phyloP scores from a whole-genome alignment of 345 rosid genomes.

The Pelargonium nanum region DNA sequence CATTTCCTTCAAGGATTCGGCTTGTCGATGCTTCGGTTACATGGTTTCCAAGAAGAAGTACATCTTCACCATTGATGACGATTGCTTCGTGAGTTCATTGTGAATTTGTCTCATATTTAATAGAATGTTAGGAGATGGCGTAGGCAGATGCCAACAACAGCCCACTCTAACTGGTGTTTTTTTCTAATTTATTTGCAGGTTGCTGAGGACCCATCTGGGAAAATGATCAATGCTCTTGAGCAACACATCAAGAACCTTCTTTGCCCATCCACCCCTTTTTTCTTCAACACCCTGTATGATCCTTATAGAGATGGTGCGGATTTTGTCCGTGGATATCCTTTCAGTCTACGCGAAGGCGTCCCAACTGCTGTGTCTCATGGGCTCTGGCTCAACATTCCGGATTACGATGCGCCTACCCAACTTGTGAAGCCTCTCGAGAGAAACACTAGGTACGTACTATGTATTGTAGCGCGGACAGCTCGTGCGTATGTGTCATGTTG shows the following conservation, averaged over 20 bases:
- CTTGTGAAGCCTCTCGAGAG: constrained; percentile 81
- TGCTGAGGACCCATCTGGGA: constrained; percentile 70
- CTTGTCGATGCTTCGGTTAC: constrained; percentile 84
- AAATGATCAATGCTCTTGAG: constrained; percentile 64
- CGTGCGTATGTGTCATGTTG: no score
- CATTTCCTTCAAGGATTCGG: constrained; percentile 78
- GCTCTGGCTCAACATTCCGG: constrained; percentile 88
- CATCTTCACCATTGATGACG: constrained; percentile 78
- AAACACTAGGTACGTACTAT: constrained; percentile 74
- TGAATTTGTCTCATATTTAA: no score
- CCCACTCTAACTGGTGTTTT: no score
- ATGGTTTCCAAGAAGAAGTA: no score
- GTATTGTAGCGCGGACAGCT: no score
- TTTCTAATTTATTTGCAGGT: constrained; percentile 34
- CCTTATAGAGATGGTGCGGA: constrained; percentile 73
- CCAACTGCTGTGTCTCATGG: no score
- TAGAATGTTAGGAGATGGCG: no score
- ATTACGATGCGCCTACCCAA: constrained; percentile 86
- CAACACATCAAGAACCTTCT: constrained; percentile 78
- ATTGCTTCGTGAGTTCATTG: constrained; percentile 63
- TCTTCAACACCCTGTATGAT: constrained; percentile 81
- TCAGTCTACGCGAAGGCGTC: constrained; percentile 82
- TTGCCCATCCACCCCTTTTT: constrained; percentile 59
- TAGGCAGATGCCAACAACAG: no score
- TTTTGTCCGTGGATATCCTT: constrained; percentile 83